These are phyloP conservation scores for Ophiocordyceps camponoti-saundersi DNA, from an alignment of 2,329 filamentous ascomycete species.

Conservation along the genomic window DNA sequence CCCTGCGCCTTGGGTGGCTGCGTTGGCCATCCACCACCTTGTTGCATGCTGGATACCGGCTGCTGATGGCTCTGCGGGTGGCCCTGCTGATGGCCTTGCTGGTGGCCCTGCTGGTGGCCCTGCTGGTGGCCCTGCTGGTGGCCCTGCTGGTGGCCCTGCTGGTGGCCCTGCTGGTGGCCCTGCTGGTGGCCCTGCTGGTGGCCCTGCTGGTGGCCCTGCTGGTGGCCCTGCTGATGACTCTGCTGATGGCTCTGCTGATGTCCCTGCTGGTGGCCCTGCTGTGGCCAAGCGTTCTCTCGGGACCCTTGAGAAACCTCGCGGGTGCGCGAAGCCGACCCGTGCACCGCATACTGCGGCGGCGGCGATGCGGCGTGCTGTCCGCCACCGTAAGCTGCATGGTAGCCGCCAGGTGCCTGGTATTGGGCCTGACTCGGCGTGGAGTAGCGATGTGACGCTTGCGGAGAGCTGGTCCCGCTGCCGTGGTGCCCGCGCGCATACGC, in stretches of 20 bases:
- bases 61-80: conserved; percentile 6
- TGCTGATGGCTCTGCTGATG: conserved; percentile 10
- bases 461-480: conserved; percentile 23
- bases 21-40: conserved; percentile 11
- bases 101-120: background rate
- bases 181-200: conserved; percentile 11
- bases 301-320: conserved; percentile 24
- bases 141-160: conserved; percentile 7
- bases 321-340: conserved; percentile 24
- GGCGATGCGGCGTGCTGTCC: conserved; percentile 28
- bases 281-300: conserved; percentile 19
- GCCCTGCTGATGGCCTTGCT: conserved; percentile 8
- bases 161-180: conserved; percentile 9
- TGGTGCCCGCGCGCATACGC: conserved; percentile 17
- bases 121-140: conserved; percentile 12
- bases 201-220: background rate
- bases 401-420: conserved; percentile 27
- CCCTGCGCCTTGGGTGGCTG: conserved; percentile 16
- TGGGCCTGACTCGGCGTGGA: conserved; percentile 19
- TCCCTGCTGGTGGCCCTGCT: conserved; percentile 9
- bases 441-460: conserved; percentile 29
- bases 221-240: conserved; percentile 6
- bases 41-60: conserved; percentile 4
- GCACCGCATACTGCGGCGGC: conserved; percentile 36
- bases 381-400: conserved; percentile 23